Evolutionary conservation across 2,329 filamentous ascomycete species (phyloP), one percentile per base, ranked within the genome.

Genomic region (Pseudocercospora fijiensis): DNA sequence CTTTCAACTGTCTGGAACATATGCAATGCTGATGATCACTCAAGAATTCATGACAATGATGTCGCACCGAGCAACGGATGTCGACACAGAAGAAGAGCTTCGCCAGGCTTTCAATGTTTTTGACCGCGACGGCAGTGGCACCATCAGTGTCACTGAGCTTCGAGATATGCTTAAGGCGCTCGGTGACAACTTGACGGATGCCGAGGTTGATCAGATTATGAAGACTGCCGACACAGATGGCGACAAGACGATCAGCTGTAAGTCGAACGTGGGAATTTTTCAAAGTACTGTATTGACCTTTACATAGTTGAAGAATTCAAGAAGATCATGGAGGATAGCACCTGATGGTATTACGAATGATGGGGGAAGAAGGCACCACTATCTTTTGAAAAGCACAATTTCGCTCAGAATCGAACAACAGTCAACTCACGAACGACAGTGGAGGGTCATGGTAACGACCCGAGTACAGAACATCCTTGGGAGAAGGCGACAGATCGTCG

Each of bases 21-120:
- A 22, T 24, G 18, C 43, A 33, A 37, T 49, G 26, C 43, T 51
- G 26, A 58, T 20, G 5, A 10, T 9, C 6, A 30, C 16, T 4
- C 27, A 45, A 65, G 65, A 67, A 56, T 67, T 67, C 57, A 51
- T 67, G 57, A 58, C 56, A 27, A 65, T 67, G 60, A 67, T 67
- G 65, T 61, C 63, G 6, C 60, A 63, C 28, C 61, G 62, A 26
- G 57, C 61, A 8, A 53, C 28, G 4, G 58, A 57, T 11, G 57
- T 59, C 33, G 63, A 67, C 53, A 65, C 63, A 13, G 65, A 67
- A 49, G 63, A 65, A 45, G 65, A 65, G 53, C 63, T 67, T 18
- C 58, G 27, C 30, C 52, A 63, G 24, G 65, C 65, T 9, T 67
- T 67, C 58, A 58, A 58, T 22, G 65, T 65, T 27, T 67, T 67